phyloP scores from a whole-genome alignment of 306 rosid species.

The Sechiopsis laciniata region DNA sequence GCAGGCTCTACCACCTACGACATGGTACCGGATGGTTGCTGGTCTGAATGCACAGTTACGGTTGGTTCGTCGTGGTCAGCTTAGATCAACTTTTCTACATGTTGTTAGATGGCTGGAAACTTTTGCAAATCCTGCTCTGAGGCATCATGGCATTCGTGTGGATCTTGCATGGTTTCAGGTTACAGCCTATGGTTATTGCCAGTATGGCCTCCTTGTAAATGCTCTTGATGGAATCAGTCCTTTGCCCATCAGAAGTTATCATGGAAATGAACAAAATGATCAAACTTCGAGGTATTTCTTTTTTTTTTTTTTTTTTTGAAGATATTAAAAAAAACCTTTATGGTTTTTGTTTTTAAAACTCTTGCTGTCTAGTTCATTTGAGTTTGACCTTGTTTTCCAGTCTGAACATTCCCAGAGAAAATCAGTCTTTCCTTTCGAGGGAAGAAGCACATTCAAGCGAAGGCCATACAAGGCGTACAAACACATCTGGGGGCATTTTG shows the following conservation, averaged over 20 bases:
- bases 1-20: constrained; percentile 87
- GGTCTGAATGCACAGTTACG: constrained; percentile 95
- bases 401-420: constrained; percentile 37
- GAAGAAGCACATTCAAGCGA: constrained; percentile 40
- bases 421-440: constrained; percentile 34
- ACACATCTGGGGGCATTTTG: constrained; percentile 50
- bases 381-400: constrained; percentile 28
- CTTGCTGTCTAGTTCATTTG: background rate
- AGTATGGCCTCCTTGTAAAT: constrained; percentile 76
- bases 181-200: constrained; percentile 75
- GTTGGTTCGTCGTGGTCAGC: constrained; percentile 78
- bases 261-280: constrained; percentile 41
- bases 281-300: constrained; percentile 56
- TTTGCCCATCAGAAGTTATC: constrained; percentile 36
- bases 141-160: constrained; percentile 55
- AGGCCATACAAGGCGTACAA: constrained; percentile 44
- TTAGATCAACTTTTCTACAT: constrained; percentile 67
- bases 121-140: constrained; percentile 82
- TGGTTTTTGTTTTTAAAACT: background rate
- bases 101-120: constrained; percentile 86
- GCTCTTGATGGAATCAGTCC: constrained; percentile 44
- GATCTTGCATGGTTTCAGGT: constrained; percentile 94
- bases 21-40: constrained; percentile 92
- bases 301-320: too few relatives aligned
- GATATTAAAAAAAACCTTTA: background rate